Evolutionary conservation across 257 asterid species (phyloP).

Genomic region (Rauvolfia tetraphylla): DNA sequence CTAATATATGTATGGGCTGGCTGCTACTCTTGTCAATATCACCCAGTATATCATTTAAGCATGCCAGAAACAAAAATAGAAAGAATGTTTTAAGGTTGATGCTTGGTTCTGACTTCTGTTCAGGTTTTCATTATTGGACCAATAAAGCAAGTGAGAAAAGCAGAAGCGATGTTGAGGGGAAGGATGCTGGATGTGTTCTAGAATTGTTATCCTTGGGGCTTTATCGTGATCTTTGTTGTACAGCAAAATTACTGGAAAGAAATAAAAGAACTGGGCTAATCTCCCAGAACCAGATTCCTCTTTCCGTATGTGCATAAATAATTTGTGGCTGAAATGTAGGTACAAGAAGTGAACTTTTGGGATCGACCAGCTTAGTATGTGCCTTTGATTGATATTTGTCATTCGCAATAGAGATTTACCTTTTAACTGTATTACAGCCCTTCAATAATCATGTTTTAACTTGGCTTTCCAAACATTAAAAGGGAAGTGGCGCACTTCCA

Average conservation of each 20-base stretch:
- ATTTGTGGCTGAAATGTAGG: slow-evolving; percentile 2
- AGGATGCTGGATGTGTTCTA: slow-evolving; percentile 46
- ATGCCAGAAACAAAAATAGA: background rate
- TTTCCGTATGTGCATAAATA: slow-evolving; percentile 3
- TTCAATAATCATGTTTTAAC: no score
- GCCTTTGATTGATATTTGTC: no score
- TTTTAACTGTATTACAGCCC: no score
- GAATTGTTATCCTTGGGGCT: background rate
- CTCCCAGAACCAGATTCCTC: background rate
- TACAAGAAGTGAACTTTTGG: background rate
- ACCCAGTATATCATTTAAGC: background rate
- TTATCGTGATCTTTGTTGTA: background rate
- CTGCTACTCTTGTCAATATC: background rate
- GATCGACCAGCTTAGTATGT: background rate
- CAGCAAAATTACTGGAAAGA: background rate
- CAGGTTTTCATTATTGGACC: slow-evolving; percentile 93
- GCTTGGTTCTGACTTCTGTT: background rate
- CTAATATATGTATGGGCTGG: no score
- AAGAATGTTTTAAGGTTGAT: no score
- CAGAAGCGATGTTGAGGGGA: slow-evolving; percentile 84
- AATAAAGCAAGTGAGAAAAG: slow-evolving; percentile 73
- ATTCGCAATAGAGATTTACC: no score
- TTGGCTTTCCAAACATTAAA: no score
- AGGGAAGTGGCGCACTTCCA: no score
- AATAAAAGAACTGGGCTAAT: background rate